phyloP scores from a whole-genome alignment of 768 basidiomycete species.

The Trametes punicea region DNA sequence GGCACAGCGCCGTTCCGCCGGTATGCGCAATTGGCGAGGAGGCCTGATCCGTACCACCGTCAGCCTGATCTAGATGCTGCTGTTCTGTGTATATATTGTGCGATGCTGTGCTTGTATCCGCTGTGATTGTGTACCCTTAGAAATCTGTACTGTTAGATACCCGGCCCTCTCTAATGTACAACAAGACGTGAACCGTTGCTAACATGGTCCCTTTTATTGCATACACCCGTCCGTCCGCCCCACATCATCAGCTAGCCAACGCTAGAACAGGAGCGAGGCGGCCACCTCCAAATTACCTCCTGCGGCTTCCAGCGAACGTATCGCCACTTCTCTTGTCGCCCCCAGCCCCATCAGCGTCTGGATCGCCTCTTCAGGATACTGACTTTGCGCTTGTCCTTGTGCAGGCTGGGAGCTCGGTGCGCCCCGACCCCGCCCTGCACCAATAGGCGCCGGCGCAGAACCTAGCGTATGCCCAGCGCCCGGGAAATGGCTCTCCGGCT shows the following conservation, averaged over 20 bases:
- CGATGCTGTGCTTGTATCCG: not conserved
- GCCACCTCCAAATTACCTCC: conserved; percentile 87
- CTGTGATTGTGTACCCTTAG: conserved; percentile 2
- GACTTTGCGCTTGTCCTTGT: conserved; percentile 14
- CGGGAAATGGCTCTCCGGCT: conserved; percentile 47
- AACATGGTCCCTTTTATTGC: conserved; percentile 12
- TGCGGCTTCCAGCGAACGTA: conserved; percentile 70
- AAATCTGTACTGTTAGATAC: not conserved
- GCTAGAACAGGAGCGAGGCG: conserved; percentile 77
- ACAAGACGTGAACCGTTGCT: not conserved
- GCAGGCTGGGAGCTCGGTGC: conserved; percentile 25
- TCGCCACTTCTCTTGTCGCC: conserved; percentile 70
- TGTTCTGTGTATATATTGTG: not conserved
- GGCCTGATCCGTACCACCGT: conserved; percentile 78
- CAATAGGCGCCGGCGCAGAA: conserved; percentile 34
- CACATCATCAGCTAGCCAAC: not conserved
- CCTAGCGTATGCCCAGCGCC: conserved; percentile 67
- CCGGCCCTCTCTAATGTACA: conserved; percentile 15
- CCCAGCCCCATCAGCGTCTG: conserved; percentile 73
- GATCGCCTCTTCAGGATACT: conserved; percentile 61
- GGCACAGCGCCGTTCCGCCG: conserved; percentile 76
- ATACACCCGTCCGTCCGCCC: not conserved
- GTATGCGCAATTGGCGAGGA: conserved; percentile 87
- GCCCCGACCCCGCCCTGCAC: conserved; percentile 18
- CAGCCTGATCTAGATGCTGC: conserved; percentile 68